Percentiles rank a stretch among this genome's conserved stretches.
Conservation (phyloP, 2,329 filamentous ascomycete genomes). For the Penicillium sp. region DNA sequence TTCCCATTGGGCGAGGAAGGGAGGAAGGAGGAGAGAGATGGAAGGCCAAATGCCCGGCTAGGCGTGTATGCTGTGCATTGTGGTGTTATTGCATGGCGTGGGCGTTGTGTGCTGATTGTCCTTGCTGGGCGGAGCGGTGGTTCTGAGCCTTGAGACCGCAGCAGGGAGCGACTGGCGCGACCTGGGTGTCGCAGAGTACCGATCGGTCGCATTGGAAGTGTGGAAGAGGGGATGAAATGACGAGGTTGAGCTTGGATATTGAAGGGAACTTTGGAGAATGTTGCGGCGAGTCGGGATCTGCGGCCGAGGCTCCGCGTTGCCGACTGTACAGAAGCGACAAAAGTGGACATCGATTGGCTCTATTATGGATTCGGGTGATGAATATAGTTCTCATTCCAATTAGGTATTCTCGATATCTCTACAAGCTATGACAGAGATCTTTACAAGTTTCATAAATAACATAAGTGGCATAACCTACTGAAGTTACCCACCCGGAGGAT, state of each 20-base stretch:
- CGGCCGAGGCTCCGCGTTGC: slow-evolving; percentile 10
- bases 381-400: not conserved
- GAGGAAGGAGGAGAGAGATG: slow-evolving; percentile 29
- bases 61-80: slow-evolving; percentile 2
- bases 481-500: too few relatives aligned
- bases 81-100: slow-evolving; percentile 4
- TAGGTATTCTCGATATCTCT: too few relatives aligned
- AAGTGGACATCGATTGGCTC: too few relatives aligned
- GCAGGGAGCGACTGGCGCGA: slow-evolving; percentile 7
- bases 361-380: not conserved
- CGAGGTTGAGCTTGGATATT: not conserved
- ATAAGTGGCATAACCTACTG: not conserved
- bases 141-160: not conserved
- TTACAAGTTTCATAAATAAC: too few relatives aligned
- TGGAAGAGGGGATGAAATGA: not conserved
- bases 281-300: slow-evolving; percentile 15
- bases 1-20: slow-evolving; percentile 18
- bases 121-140: not conserved
- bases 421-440: too few relatives aligned
- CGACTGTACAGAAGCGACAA: not conserved
- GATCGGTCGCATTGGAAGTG: slow-evolving; percentile 12
- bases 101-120: slow-evolving; percentile 13
- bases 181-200: slow-evolving; percentile 11
- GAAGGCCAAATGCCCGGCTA: slow-evolving; percentile 24
- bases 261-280: not conserved